Evolutionary conservation across 2,329 filamentous ascomycete species (phyloP), one percentile per base, ranked within the genome.

Genomic region (Colletotrichum cereale): DNA sequence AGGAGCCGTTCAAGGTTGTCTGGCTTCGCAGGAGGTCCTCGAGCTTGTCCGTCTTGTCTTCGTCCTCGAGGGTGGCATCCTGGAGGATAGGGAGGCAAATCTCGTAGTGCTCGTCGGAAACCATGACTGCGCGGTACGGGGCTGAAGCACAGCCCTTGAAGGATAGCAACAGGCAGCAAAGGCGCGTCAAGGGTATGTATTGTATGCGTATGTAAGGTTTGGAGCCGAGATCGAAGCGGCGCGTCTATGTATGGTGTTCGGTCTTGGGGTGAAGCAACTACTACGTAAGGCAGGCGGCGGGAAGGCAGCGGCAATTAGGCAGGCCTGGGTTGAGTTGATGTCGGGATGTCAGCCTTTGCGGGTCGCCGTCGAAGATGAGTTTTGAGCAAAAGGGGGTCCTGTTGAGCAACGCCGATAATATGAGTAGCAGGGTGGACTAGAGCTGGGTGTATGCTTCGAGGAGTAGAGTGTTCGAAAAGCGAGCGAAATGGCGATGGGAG

Each of bases 21-120:
- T 95, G 91, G 76, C 91, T 91, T 82, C 91, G 92, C 77, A 98
- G 86, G 64, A 98, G 87, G 75, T 95, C 93, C 84, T 98, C 95
- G 64, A 74, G 87, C 83, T 90, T 93, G 82, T 98, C 96, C 60
- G 93, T 96, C 86, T 96, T 97, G 79, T 98, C 96, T 83, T 99
- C 96, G 74, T 98, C 96, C 77, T 97, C 94, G 73, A 97, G 87
- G 66, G 88, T 86, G 70, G 90, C 84, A 83, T 98, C 92, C 84
- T 96, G 91, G 74, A 99, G 89, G 79, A 98, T 89, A 63, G 94
- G 93, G 80, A 97, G 90, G 82, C 95, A 97, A 78, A 96, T 89
- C 77, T 98, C 95, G 85, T 97, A 97, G 67, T 96, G 91, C 77
- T 95, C 91, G 86, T 98, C 96, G 77, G 95, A 93, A 74, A 97